These are phyloP conservation scores for Aspergillus incahuasiensis DNA, from an alignment of 495 filamentous ascomycete species.

Conservation along the genomic window DNA sequence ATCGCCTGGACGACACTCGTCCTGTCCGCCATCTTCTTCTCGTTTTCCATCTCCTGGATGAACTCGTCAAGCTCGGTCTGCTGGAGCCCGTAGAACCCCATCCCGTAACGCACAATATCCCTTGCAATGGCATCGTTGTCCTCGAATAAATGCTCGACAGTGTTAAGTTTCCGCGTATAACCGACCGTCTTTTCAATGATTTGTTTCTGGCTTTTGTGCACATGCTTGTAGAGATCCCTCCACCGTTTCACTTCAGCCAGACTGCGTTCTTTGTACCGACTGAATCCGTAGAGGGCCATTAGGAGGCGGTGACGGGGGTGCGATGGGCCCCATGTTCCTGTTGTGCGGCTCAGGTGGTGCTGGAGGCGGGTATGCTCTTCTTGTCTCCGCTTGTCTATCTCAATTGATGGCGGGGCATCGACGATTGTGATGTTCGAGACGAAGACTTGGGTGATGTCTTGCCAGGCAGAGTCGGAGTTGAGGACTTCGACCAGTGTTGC, in stretches of 20 bases:
- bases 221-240: slow-evolving; percentile 21
- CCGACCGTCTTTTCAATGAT: slow-evolving; percentile 15
- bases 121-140: slow-evolving; percentile 13
- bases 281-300: slow-evolving; percentile 18
- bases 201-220: slow-evolving; percentile 17
- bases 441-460: slow-evolving; percentile 11
- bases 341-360: slow-evolving; percentile 11
- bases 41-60: slow-evolving; percentile 9
- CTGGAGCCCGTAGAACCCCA: slow-evolving; percentile 20
- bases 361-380: slow-evolving; percentile 16
- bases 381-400: not conserved
- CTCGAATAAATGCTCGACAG: slow-evolving; percentile 19
- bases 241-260: slow-evolving; percentile 17
- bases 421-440: slow-evolving; percentile 14
- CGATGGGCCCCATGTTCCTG: slow-evolving; percentile 14
- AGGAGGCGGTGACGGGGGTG: slow-evolving; percentile 23
- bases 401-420: not conserved
- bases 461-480: not conserved
- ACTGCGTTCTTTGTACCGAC: slow-evolving; percentile 16
- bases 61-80: slow-evolving; percentile 18
- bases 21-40: slow-evolving; percentile 12
- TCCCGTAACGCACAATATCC: slow-evolving; percentile 15
- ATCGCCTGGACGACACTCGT: slow-evolving; percentile 38
- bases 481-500: not conserved
- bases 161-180: slow-evolving; percentile 24